phyloP scores from a whole-genome alignment of 2,329 filamentous ascomycete genomes.

The Zasmidium cellare region DNA sequence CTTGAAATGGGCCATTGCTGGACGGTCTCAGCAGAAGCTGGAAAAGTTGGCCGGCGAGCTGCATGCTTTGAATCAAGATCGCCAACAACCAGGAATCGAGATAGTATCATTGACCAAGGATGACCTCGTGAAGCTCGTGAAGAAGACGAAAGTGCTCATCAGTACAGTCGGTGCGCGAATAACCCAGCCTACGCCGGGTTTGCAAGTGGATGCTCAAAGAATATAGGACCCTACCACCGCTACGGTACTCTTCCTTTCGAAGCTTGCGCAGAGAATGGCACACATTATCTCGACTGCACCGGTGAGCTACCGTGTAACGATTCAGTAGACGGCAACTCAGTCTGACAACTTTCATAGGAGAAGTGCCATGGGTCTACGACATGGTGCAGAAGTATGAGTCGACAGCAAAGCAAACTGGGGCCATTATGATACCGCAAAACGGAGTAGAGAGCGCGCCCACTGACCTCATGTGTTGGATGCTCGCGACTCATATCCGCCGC shows the following conservation, averaged over 20 bases:
- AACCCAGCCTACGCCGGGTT: no score
- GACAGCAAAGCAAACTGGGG: constrained; percentile 58
- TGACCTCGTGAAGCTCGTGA: constrained; percentile 53
- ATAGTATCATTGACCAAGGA: constrained; percentile 49
- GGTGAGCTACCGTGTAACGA: constrained; percentile 42
- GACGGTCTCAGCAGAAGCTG: constrained; percentile 76
- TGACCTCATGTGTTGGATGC: constrained; percentile 53
- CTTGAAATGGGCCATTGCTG: constrained; percentile 84
- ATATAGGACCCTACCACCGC: constrained; percentile 63
- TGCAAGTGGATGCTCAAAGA: no score
- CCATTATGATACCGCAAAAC: constrained; percentile 62
- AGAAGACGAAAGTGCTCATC: constrained; percentile 59
- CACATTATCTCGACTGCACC: constrained; percentile 67
- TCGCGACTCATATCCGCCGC: constrained; percentile 55
- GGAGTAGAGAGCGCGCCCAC: constrained; percentile 63
- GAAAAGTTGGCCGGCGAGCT: constrained; percentile 67
- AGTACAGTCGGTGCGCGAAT: no score
- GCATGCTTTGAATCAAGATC: constrained; percentile 66
- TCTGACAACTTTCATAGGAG: constrained; percentile 26
- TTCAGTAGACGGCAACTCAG: no score
- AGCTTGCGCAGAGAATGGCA: constrained; percentile 64
- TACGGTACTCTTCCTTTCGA: constrained; percentile 66
- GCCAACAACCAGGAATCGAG: constrained; percentile 65
- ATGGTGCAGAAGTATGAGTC: constrained; percentile 64
- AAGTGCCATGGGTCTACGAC: constrained; percentile 56